Evolutionary conservation across 1,284 basidiomycete species (phyloP), one percentile per base, ranked within the genome.

Genomic region (Boletus mariae): DNA sequence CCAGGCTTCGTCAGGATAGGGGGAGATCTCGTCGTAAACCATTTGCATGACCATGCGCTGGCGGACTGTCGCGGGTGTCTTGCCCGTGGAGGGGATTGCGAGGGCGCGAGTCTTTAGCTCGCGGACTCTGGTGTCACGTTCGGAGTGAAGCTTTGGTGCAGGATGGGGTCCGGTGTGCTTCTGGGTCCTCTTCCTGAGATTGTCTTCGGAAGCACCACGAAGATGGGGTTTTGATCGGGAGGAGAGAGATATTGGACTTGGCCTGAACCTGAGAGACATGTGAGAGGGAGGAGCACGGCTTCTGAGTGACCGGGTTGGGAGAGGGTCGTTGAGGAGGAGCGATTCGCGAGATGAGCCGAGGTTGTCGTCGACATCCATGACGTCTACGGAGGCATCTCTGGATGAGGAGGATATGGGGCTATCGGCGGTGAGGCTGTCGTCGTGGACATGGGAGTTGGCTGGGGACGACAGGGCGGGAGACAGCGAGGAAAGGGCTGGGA

Each of bases 11-110:
- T 73, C 73, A 43, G 80, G 80, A 70, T 81, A 80, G 70, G 78
- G 78, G 51, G 80, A 82, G 56, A 83, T 80, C 61, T 82, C 76
- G 55, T 81, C 74, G 61, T 78, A 83, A 17, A 83, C 77, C 74
- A 81, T 81, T 54, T 75, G 74, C 55, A 82, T 75, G 50, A 82
- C 73, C 60, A 74, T 70, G 34, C 78, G 72, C 60, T 82, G 80
- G 46, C 74, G 74, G 53, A 75, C 69, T 51, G 79, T 80, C 35
- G 77, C 79, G 47, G 80, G 80, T 11, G 80, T 80, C 62, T 83
- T 83, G 57, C 78, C 77, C 9, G 80, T 71, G 47, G 79, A 77
- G 57, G 72, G 74, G 57, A 81, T 80, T 56, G 72, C 72, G 42
- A 70, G 70, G 13, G 79, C 78, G 35, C 75, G 75, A 32, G 68